Conservation (phyloP, 2,329 filamentous ascomycete species). For the Ramichloridium luteum region DNA sequence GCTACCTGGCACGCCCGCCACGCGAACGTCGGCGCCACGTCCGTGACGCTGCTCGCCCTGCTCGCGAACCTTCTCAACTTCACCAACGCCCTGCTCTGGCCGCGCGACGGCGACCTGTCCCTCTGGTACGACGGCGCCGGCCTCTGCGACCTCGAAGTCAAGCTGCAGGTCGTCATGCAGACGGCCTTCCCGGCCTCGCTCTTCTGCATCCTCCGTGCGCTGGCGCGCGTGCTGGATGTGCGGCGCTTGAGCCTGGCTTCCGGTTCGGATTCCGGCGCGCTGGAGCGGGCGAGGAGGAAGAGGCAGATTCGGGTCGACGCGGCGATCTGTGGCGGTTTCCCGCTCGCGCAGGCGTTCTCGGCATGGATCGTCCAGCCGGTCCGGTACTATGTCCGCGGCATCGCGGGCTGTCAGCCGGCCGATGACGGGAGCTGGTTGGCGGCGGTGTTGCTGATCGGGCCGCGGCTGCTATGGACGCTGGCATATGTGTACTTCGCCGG, state of each 20-base stretch:
- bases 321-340: conserved; percentile 43
- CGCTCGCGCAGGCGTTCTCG: conserved; percentile 41
- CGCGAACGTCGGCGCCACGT: conserved; percentile 47
- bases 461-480: conserved; percentile 43
- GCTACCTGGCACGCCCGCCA: conserved; percentile 49
- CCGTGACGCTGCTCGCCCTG: conserved; percentile 44
- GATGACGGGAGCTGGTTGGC: conserved; percentile 47
- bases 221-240: conserved; percentile 50
- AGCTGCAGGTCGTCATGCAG: conserved; percentile 42
- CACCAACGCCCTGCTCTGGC: conserved; percentile 54
- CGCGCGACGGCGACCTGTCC: conserved; percentile 41
- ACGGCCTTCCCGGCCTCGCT: conserved; percentile 42
- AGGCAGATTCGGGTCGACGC: conserved; percentile 34
- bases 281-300: too few species aligned
- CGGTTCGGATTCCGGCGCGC: conserved; percentile 37
- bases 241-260: conserved; percentile 33
- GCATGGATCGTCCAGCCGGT: conserved; percentile 49
- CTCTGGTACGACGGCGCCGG: conserved; percentile 47
- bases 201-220: conserved; percentile 46
- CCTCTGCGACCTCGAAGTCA: conserved; percentile 54
- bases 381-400: conserved; percentile 46
- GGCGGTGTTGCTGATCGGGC: conserved; percentile 42
- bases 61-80: conserved; percentile 45
- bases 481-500: conserved; percentile 46
- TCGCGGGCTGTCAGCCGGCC: conserved; percentile 46